Evolutionary conservation across 768 basidiomycete genomes (phyloP).

Genomic region (Rhizopogon roseolus): DNA sequence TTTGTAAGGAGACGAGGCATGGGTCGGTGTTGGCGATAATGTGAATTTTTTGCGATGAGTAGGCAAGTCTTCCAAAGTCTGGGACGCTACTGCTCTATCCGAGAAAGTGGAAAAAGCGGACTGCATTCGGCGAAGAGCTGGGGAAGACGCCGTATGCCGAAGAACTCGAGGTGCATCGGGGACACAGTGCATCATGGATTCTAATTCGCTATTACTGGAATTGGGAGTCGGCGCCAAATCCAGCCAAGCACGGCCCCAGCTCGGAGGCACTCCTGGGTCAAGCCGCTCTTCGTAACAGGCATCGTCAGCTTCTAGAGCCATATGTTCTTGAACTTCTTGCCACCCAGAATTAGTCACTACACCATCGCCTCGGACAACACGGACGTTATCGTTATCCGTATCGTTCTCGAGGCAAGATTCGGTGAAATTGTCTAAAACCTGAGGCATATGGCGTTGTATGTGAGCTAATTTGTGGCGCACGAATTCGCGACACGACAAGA

Average conservation of each 20-base stretch:
- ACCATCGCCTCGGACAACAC: slow-evolving; percentile 73
- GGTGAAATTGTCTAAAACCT: slow-evolving; percentile 46
- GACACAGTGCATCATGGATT: not conserved
- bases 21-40: not conserved
- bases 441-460: slow-evolving; percentile 44
- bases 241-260: slow-evolving; percentile 39
- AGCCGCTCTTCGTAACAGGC: slow-evolving; percentile 27
- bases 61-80: not conserved
- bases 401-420: slow-evolving; percentile 65
- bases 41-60: not conserved
- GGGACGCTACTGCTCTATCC: not conserved
- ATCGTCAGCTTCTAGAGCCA: slow-evolving; percentile 20
- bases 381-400: slow-evolving; percentile 61
- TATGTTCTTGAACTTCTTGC: slow-evolving; percentile 35
- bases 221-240: slow-evolving; percentile 3
- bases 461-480: slow-evolving; percentile 56
- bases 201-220: slow-evolving; percentile 1
- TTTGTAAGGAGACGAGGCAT: not conserved
- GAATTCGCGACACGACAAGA: slow-evolving; percentile 67
- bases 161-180: not conserved
- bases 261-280: slow-evolving; percentile 34
- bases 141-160: not conserved
- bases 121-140: slow-evolving; percentile 19
- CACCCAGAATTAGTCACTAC: slow-evolving; percentile 42
- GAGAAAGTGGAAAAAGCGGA: slow-evolving; percentile 20